These are phyloP conservation scores for Paracoccidioides lutzii DNA, from an alignment of 2,329 filamentous ascomycete species.

Conservation along the genomic window DNA sequence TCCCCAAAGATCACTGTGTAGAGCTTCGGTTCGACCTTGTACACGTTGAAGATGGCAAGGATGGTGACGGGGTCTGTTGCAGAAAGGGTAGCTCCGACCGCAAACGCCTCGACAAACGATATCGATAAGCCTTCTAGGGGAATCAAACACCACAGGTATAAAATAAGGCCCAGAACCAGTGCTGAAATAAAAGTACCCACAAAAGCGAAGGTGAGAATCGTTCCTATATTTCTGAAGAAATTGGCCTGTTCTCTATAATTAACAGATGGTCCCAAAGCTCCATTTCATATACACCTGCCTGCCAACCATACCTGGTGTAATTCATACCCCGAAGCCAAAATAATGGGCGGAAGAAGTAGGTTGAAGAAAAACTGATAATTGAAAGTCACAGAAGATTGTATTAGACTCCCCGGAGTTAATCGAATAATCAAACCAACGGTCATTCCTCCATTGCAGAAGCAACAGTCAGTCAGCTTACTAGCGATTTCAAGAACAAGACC, in stretches of 20 bases:
- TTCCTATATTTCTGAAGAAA: conserved; percentile 97
- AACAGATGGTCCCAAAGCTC: conserved; percentile 3
- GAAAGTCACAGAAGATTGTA: conserved; percentile 86
- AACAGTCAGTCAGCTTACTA: background rate
- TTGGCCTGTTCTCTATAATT: conserved; percentile 48
- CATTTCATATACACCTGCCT: background rate
- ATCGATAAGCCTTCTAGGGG: conserved; percentile 76
- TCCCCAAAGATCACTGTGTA: conserved; percentile 99
- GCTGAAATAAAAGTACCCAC: conserved; percentile 95
- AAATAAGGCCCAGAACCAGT: conserved; percentile 76
- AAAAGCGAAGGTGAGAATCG: conserved; percentile 94
- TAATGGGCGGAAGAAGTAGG: conserved; percentile 93
- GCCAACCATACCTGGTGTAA: conserved; percentile 58
- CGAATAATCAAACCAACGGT: conserved; percentile 81
- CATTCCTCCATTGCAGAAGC: conserved; percentile 53
- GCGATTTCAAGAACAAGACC: background rate
- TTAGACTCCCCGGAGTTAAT: conserved; percentile 65
- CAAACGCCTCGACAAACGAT: conserved; percentile 89
- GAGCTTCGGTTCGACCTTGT: conserved; percentile 96
- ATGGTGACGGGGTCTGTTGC: conserved; percentile 97
- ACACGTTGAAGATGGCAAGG: conserved; percentile 95
- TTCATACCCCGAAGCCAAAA: conserved; percentile 92
- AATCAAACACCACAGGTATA: conserved; percentile 80
- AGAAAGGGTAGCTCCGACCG: conserved; percentile 87
- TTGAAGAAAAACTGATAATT: conserved; percentile 99